Evolutionary conservation across 371 early-diverging fungal species (phyloP).

Genomic region (Mucor circinelloides): DNA sequence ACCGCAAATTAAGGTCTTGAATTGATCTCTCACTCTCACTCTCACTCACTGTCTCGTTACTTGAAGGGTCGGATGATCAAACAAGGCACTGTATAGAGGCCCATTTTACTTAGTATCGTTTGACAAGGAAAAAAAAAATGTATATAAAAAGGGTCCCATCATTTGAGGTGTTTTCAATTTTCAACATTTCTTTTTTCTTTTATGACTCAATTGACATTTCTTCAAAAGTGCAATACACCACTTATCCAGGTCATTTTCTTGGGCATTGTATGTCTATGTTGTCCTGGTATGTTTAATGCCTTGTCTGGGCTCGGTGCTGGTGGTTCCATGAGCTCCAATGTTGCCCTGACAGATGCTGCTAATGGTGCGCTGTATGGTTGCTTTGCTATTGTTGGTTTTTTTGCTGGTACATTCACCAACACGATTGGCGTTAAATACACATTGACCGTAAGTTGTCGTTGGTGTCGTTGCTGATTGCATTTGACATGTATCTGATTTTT

Average conservation of each 20-base stretch:
- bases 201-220: constrained; percentile 1
- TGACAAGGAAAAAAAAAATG: not conserved
- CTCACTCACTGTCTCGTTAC: not conserved
- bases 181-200: not conserved
- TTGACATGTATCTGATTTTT: not conserved
- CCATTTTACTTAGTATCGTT: not conserved
- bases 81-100: not conserved
- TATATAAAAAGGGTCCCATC: not conserved
- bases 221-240: constrained; percentile 40
- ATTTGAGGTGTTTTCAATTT: not conserved
- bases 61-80: not conserved
- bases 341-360: constrained; percentile 66
- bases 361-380: constrained; percentile 73
- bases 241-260: constrained; percentile 69
- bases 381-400: constrained; percentile 71
- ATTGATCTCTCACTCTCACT: not conserved
- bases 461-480: not conserved
- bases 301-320: constrained; percentile 51
- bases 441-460: constrained; percentile 32
- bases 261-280: constrained; percentile 76
- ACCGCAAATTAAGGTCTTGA: not conserved
- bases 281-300: constrained; percentile 76
- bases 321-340: constrained; percentile 59
- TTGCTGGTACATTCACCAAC: constrained; percentile 66
- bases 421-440: constrained; percentile 56